Conservation (phyloP, 2,329 filamentous ascomycete genomes). For the Teratosphaeria nubilosa region DNA sequence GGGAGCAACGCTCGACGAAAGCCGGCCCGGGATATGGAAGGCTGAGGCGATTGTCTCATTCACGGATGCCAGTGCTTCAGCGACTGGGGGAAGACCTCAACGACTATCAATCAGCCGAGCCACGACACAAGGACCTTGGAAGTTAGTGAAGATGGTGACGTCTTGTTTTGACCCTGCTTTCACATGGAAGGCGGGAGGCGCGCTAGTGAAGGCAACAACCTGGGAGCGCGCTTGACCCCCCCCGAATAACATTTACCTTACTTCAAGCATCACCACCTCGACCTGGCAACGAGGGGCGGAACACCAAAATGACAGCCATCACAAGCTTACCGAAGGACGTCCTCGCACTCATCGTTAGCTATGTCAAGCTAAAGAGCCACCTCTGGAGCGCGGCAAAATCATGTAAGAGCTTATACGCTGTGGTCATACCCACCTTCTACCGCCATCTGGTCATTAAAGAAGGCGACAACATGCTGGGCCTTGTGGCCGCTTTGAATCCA, state of each 20-base stretch:
- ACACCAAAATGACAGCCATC: background rate
- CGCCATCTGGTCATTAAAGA: background rate
- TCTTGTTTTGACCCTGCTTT: background rate
- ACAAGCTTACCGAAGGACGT: background rate
- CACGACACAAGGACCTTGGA: too few species aligned
- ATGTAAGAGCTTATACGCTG: background rate
- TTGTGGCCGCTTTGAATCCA: background rate
- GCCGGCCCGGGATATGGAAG: too few species aligned
- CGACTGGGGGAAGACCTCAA: too few species aligned
- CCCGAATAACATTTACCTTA: background rate
- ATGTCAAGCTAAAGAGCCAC: background rate
- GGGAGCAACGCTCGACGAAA: too few species aligned
- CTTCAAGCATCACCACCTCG: background rate
- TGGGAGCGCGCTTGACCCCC: background rate
- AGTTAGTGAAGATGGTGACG: too few species aligned
- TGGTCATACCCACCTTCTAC: background rate
- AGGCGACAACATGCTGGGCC: background rate
- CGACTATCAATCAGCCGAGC: too few species aligned
- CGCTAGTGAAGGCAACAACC: background rate
- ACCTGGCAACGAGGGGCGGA: background rate
- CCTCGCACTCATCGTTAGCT: background rate
- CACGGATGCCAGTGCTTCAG: too few species aligned
- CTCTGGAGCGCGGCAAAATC: background rate
- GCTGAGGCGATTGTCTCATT: too few species aligned
- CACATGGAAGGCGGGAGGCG: background rate